Conservation (phyloP, 2,329 filamentous ascomycete genomes). For the Claviceps maximensis region DNA sequence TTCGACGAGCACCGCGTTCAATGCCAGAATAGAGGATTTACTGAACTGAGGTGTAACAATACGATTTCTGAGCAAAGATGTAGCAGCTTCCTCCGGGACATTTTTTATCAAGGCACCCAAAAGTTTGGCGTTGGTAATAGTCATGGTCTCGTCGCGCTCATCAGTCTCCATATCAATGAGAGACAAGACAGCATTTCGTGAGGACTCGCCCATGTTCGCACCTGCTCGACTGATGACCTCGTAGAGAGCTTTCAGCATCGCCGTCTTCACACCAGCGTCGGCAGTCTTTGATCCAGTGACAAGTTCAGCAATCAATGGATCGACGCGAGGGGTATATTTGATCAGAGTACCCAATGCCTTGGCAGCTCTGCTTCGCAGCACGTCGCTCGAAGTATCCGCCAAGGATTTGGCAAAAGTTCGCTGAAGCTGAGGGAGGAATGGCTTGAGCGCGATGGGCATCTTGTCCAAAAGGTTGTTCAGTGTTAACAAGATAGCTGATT, state of each 20-base stretch:
- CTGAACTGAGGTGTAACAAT: conserved; percentile 67
- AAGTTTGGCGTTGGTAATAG: conserved; percentile 80
- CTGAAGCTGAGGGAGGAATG: conserved; percentile 92
- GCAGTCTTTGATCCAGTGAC: conserved; percentile 87
- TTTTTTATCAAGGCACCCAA: conserved; percentile 84
- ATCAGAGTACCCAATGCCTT: conserved; percentile 92
- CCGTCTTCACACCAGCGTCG: conserved; percentile 76
- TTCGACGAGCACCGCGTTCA: conserved; percentile 82
- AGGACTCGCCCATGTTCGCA: conserved; percentile 84
- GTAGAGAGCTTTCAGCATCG: conserved; percentile 94
- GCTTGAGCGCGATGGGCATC: conserved; percentile 89
- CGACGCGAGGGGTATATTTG: conserved; percentile 86
- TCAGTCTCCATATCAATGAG: conserved; percentile 79
- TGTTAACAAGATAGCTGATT: conserved; percentile 83
- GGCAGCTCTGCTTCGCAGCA: conserved; percentile 74
- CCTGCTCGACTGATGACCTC: conserved; percentile 95
- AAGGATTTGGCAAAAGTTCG: conserved; percentile 93
- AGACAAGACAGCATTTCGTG: conserved; percentile 69
- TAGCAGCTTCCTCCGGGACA: conserved; percentile 58
- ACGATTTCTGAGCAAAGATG: conserved; percentile 48
- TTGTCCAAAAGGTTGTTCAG: conserved; percentile 93
- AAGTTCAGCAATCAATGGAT: conserved; percentile 82
- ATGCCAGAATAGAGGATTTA: conserved; percentile 66
- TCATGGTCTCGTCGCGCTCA: conserved; percentile 63
- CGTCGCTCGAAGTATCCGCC: conserved; percentile 82